Evolutionary conservation across 352 stramenopile species (phyloP).

Genomic region (Phytophthora macrochlamydospora): DNA sequence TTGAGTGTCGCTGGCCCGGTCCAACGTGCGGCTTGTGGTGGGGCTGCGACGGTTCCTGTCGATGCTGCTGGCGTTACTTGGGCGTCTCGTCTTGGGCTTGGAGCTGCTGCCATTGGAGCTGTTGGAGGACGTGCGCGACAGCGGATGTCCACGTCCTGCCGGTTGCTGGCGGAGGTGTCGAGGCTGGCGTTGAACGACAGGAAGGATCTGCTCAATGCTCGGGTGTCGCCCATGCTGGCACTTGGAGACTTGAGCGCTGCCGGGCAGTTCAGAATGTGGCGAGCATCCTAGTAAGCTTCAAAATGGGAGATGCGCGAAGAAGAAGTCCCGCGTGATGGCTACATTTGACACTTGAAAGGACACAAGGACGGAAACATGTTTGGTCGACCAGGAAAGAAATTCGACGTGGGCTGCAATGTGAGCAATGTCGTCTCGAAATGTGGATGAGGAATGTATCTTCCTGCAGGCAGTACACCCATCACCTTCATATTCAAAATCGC

Average conservation of each 20-base stretch:
- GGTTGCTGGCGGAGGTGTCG: constrained; percentile 6
- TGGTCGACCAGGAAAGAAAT: neutral
- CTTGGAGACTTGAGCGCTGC: neutral
- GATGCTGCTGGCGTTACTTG: constrained; percentile 6
- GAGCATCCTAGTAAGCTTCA: constrained; percentile 1
- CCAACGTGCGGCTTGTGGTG: neutral
- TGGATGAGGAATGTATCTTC: too few species aligned
- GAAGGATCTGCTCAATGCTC: constrained; percentile 17
- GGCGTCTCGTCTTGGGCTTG: constrained; percentile 5
- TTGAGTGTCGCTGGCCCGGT: constrained; percentile 21
- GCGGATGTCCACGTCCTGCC: neutral
- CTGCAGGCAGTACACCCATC: too few species aligned
- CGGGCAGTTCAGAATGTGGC: too few species aligned
- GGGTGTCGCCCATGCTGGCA: neutral
- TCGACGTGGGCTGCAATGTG: neutral
- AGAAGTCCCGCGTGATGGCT: constrained; percentile 6
- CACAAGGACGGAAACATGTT: neutral
- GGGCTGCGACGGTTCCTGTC: constrained; percentile 5
- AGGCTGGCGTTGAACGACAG: neutral
- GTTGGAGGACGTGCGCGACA: constrained; percentile 1
- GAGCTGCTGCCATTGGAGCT: constrained; percentile 10
- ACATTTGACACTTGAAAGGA: neutral
- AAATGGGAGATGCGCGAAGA: neutral
- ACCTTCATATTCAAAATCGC: neutral
- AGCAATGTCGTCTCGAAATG: too few species aligned